These are phyloP conservation scores for Saxispiralis lemnorum DNA, from an alignment of 495 filamentous ascomycete species.

Conservation along the genomic window DNA sequence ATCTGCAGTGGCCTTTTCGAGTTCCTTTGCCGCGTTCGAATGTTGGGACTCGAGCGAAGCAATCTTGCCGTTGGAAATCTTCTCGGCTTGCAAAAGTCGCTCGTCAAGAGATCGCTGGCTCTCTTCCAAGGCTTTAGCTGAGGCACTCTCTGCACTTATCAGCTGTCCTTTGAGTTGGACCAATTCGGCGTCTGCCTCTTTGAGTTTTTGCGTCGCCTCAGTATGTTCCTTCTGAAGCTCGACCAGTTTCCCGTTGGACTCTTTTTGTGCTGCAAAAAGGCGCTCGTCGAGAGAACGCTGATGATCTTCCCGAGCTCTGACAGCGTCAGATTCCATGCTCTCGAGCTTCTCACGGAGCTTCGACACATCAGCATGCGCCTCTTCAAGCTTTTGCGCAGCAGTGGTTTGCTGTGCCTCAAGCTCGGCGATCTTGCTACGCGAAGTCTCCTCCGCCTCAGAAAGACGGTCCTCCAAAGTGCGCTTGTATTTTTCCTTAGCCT, in stretches of 20 bases:
- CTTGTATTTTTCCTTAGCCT: background rate
- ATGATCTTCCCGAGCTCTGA: background rate
- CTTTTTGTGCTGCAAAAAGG: background rate
- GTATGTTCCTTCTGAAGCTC: background rate
- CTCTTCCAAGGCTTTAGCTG: background rate
- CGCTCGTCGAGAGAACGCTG: background rate
- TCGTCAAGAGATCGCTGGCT: background rate
- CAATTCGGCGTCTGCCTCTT: no score
- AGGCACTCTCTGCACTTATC: background rate
- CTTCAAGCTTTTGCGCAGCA: background rate
- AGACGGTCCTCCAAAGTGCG: constrained; percentile 1
- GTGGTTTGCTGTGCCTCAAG: background rate
- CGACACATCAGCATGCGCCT: background rate
- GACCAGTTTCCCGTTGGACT: background rate
- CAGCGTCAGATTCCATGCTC: background rate
- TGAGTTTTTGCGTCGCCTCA: background rate
- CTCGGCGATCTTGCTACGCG: background rate
- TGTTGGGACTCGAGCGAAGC: background rate
- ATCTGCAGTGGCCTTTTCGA: background rate
- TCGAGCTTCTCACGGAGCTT: constrained; percentile 1
- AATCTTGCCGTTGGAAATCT: constrained; percentile 3
- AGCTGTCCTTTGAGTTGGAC: no score
- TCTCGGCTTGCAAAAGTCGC: background rate
- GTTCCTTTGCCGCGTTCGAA: background rate
- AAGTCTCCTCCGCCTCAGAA: background rate